Base-by-base conservation (phyloP, 1,139 yeast genomes). In the Taphrina flavorubra region DNA sequence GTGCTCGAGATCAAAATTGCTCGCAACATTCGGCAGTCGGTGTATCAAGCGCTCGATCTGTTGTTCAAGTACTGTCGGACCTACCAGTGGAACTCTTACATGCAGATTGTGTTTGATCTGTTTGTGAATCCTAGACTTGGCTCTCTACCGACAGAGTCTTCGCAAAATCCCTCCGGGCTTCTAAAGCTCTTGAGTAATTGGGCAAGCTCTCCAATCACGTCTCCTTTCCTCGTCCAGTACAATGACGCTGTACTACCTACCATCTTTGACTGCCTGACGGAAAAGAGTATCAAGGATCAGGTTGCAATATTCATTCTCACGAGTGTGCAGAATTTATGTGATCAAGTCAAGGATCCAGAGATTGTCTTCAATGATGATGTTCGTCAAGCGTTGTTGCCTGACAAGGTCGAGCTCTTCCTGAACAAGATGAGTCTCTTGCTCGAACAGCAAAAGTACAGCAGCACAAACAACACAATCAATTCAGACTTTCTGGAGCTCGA, bases 131-230 rank as follows among this genome's bases (percentile, higher is more conserved):
- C 96, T 13, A 85, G 95, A 74, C 80, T 94, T 74, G 79, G 73
- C 0, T 81, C 83, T 34, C 92, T 92, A 77, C 88, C 89, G 1
- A 82, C 80, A 53, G 97, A 90, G 74, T 92, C 92, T 76, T 80
- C 89, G 59, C 96, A 91, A 75, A 92, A 88, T 74, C 88, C 92
- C 0, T 91, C 97, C 0, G 85, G 96, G 0, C 77, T 92, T 63
- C 80, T 92, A 84, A 84, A 81, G 69, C 77, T 91, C n/a, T 84
- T 92, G 73, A 79, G 85, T 5, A 80, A 84, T 16, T 85, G 96
- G 86, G 83, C 94, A 58, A 81, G 83, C 14, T 78, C 80, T 39
- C 80, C 82, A 13, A 79, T 80, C 37, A 81, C 87, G 51, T 79
- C 83, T 64, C 81, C 81, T 25, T 85, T 88, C 71, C 78, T 90